phyloP scores from a whole-genome alignment of 2,329 filamentous ascomycete species.

The Trichophyton mentagrophytes region DNA sequence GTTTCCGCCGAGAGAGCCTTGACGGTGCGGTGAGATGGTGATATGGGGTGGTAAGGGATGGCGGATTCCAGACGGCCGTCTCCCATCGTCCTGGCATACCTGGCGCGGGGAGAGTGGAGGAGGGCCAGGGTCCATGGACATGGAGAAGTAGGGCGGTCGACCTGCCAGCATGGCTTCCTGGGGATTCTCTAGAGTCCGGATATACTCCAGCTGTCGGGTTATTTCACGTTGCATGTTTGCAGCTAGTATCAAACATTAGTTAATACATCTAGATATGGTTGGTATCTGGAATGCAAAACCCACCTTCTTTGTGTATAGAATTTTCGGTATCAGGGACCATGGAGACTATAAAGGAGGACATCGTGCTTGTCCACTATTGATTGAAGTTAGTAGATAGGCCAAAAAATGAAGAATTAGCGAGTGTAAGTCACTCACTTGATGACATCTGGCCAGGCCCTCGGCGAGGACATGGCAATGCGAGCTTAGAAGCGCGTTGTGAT shows the following conservation, averaged over 20 bases:
- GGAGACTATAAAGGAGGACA: constrained; percentile 61
- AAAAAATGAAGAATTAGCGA: constrained; percentile 1
- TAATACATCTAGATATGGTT: background rate
- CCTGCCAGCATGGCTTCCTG: constrained; percentile 54
- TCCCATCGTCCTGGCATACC: constrained; percentile 69
- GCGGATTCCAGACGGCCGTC: constrained; percentile 57
- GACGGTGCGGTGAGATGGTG: constrained; percentile 63
- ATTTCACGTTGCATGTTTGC: constrained; percentile 51
- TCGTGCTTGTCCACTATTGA: constrained; percentile 64
- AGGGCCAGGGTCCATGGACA: constrained; percentile 47
- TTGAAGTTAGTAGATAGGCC: background rate
- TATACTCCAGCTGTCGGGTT: constrained; percentile 46
- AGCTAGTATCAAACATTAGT: constrained; percentile 25
- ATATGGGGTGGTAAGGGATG: constrained; percentile 72
- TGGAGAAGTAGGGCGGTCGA: constrained; percentile 53
- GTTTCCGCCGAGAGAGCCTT: constrained; percentile 70
- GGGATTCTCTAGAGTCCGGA: constrained; percentile 44
- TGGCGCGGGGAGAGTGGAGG: constrained; percentile 78
- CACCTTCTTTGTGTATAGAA: constrained; percentile 69
- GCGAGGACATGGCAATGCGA: constrained; percentile 69
- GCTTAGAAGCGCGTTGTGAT: constrained; percentile 65
- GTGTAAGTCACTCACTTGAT: constrained; percentile 40
- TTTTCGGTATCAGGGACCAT: constrained; percentile 65
- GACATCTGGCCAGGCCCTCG: constrained; percentile 63
- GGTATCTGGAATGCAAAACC: constrained; percentile 24